phyloP scores from a whole-genome alignment of 192 early-diverging fungal genomes.

The Entomortierella parvispora region DNA sequence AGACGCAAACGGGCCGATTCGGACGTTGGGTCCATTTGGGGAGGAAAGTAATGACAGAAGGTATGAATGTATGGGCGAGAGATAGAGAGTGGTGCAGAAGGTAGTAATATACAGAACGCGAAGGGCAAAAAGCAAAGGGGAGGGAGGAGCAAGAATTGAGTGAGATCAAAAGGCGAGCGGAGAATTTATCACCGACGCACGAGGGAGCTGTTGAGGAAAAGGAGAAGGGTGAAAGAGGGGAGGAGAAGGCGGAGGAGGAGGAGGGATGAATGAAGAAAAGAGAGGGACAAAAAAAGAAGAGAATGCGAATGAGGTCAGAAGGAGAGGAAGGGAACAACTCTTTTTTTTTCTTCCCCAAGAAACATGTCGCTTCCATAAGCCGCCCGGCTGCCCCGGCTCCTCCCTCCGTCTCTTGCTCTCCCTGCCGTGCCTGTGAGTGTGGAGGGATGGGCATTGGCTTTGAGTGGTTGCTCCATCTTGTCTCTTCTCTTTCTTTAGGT shows the following conservation, averaged over 20 bases:
- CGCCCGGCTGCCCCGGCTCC: no score
- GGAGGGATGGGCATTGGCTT: background rate
- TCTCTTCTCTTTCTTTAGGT: no score
- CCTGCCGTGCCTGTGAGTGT: background rate
- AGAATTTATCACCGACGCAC: background rate
- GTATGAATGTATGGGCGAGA: background rate
- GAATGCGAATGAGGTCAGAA: no score
- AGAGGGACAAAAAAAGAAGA: background rate
- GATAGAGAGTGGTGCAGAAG: background rate
- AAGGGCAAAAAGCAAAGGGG: background rate
- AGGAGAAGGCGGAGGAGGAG: background rate
- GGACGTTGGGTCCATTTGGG: constrained; percentile 36
- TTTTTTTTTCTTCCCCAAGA: background rate
- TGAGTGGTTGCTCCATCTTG: no score
- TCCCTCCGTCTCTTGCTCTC: no score
- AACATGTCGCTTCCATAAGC: background rate
- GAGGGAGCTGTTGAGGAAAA: background rate
- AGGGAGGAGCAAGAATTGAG: background rate
- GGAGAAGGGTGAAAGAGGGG: background rate
- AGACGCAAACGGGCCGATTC: constrained; percentile 40
- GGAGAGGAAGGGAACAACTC: background rate
- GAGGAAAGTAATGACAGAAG: background rate
- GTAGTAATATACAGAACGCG: background rate
- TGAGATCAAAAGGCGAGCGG: background rate
- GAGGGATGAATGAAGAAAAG: background rate